Evolutionary conservation across 805 yeast genomes (phyloP).

Genomic region (Nakazawaea molendinolei): DNA sequence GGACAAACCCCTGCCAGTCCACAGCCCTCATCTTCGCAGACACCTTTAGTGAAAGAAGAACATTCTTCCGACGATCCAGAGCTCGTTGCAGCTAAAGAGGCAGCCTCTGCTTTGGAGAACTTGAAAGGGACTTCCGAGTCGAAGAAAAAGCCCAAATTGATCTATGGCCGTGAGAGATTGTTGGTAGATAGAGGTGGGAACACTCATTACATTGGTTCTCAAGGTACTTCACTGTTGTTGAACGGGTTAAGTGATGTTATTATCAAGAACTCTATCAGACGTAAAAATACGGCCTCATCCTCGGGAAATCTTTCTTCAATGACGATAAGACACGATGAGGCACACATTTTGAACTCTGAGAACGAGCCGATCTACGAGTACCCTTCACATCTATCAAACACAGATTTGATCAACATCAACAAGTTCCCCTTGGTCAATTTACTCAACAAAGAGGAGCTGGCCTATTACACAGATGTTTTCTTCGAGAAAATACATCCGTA

Average conservation of each 20-base stretch:
- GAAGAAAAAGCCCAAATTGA: slow-evolving; percentile 6
- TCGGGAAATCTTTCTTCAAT: slow-evolving; percentile 17
- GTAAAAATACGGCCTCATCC: slow-evolving; percentile 6
- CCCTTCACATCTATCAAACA: slow-evolving; percentile 26
- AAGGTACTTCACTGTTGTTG: slow-evolving; percentile 37
- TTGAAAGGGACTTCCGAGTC: neutral
- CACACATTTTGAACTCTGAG: slow-evolving; percentile 28
- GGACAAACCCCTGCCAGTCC: neutral
- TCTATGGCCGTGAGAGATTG: slow-evolving; percentile 23
- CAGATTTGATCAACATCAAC: slow-evolving; percentile 24
- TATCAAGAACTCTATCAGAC: slow-evolving; percentile 25
- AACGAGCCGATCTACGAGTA: slow-evolving; percentile 27
- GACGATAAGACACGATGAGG: slow-evolving; percentile 25
- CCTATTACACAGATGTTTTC: slow-evolving; percentile 29
- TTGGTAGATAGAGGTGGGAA: slow-evolving; percentile 39
- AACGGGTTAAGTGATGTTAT: slow-evolving; percentile 37
- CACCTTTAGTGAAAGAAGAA: neutral
- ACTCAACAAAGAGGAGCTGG: slow-evolving; percentile 28
- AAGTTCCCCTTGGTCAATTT: slow-evolving; percentile 34
- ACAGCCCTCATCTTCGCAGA: neutral
- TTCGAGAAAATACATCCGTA: slow-evolving; percentile 38
- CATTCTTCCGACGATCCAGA: neutral
- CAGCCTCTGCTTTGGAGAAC: slow-evolving; percentile 5
- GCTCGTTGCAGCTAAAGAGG: slow-evolving; percentile 5
- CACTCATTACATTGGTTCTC: slow-evolving; percentile 40